A percentile compares a stretch with the other conserved stretches of the same genome.
Conservation (phyloP, 192 early-diverging fungal species). For the Gaertneriomyces sp. region DNA sequence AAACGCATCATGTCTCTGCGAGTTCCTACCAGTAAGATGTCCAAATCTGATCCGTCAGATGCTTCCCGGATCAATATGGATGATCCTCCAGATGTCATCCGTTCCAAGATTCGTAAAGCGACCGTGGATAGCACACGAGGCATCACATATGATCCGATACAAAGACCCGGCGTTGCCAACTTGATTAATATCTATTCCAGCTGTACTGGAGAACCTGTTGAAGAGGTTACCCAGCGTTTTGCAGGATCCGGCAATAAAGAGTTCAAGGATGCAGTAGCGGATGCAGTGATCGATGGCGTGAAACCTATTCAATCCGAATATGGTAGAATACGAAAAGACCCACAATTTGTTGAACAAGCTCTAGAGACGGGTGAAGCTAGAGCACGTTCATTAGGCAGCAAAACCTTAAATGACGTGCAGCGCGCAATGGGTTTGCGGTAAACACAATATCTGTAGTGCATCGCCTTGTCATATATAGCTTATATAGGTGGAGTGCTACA, state of each 20-base stretch:
- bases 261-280: constrained; percentile 74
- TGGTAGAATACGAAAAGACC: constrained; percentile 53
- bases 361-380: constrained; percentile 61
- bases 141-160: constrained; percentile 67
- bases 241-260: constrained; percentile 47
- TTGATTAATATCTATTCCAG: constrained; percentile 75
- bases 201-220: constrained; percentile 29
- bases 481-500: too few species aligned
- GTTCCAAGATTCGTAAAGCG: constrained; percentile 65
- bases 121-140: constrained; percentile 64
- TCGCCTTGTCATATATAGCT: too few species aligned
- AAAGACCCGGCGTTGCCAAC: constrained; percentile 80
- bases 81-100: constrained; percentile 66
- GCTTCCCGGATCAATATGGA: constrained; percentile 70
- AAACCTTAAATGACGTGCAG: constrained; percentile 56
- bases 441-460: neutral
- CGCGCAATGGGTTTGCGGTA: constrained; percentile 53
- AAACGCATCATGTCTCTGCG: constrained; percentile 84
- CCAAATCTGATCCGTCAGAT: constrained; percentile 74
- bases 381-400: constrained; percentile 58
- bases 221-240: constrained; percentile 51
- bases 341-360: constrained; percentile 58
- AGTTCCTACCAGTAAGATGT: constrained; percentile 79
- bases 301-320: constrained; percentile 67
- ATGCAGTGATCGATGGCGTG: constrained; percentile 58